A percentile compares a stretch with the other conserved stretches of the same genome.
phyloP scores from a whole-genome alignment of 768 basidiomycete genomes.

The Termitomyces eurrhizus region DNA sequence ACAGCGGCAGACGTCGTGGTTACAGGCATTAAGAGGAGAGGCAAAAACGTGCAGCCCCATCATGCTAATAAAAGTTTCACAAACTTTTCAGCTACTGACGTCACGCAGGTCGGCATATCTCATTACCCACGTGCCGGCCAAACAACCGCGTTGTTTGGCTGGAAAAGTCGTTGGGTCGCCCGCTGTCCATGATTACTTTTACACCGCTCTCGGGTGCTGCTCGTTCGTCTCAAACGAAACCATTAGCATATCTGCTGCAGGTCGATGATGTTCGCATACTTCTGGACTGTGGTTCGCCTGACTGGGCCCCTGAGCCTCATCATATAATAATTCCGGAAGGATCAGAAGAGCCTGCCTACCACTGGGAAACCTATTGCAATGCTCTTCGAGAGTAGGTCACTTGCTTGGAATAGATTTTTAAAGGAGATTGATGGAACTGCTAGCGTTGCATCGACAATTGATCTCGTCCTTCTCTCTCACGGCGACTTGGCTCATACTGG shows the following conservation, averaged over 20 bases:
- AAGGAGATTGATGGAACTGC: background rate
- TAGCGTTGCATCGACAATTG: conserved; percentile 77
- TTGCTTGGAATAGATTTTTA: background rate
- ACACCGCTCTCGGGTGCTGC: conserved; percentile 88
- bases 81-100: conserved; percentile 16
- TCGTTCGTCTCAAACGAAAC: conserved; percentile 55
- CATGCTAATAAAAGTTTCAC: background rate
- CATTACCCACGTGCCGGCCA: conserved; percentile 5
- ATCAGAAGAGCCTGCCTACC: conserved; percentile 27
- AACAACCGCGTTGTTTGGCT: conserved; percentile 13
- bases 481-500: conserved; percentile 88
- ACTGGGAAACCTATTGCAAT: conserved; percentile 65
- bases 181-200: conserved; percentile 80
- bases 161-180: background rate
- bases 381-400: conserved; percentile 62
- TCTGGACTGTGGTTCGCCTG: conserved; percentile 91
- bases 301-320: conserved; percentile 67
- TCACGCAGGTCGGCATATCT: conserved; percentile 18
- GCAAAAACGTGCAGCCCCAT: background rate
- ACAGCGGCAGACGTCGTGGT: background rate
- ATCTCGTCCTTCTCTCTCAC: conserved; percentile 92
- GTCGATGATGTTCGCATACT: conserved; percentile 93
- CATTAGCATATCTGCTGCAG: conserved; percentile 84
- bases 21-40: background rate
- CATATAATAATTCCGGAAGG: conserved; percentile 29